Evolutionary conservation across 495 filamentous ascomycete genomes (phyloP).

Genomic region (Opeltia flavorubescens): DNA sequence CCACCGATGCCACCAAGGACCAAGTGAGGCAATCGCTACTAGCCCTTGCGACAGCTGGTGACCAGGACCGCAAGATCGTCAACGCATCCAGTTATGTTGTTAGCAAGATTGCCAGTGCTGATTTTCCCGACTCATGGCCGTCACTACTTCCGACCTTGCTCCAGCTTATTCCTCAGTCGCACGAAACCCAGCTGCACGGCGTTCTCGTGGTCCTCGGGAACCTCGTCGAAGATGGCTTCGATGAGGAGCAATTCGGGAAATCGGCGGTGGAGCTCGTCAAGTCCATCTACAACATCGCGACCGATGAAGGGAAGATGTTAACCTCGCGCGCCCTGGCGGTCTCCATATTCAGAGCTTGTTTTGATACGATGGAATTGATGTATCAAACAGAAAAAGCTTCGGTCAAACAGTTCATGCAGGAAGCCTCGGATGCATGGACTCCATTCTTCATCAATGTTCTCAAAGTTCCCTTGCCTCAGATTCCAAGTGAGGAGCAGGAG

Average conservation of each 20-base stretch:
- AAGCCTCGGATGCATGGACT: conserved; percentile 66
- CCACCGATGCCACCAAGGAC: conserved; percentile 55
- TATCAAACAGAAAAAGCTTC: conserved; percentile 76
- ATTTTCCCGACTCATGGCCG: conserved; percentile 92
- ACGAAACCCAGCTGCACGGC: conserved; percentile 69
- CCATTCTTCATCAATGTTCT: conserved; percentile 71
- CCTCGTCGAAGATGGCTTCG: conserved; percentile 82
- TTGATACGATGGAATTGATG: conserved; percentile 91
- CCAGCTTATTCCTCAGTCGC: conserved; percentile 56
- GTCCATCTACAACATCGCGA: conserved; percentile 66
- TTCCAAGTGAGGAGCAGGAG: conserved; percentile 42
- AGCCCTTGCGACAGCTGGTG: conserved; percentile 57
- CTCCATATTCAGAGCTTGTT: conserved; percentile 75
- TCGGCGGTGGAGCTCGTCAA: conserved; percentile 73
- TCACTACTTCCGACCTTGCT: conserved; percentile 68
- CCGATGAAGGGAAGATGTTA: conserved; percentile 56
- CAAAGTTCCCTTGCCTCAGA: conserved; percentile 53
- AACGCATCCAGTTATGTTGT: conserved; percentile 78
- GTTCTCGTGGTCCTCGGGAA: conserved; percentile 77
- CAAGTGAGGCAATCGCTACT: conserved; percentile 56
- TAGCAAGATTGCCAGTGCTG: conserved; percentile 83
- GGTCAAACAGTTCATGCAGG: conserved; percentile 78
- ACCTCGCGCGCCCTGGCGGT: conserved; percentile 70
- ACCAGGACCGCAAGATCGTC: conserved; percentile 74
- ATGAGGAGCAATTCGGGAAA: conserved; percentile 84